phyloP scores from a whole-genome alignment of 768 basidiomycete genomes.

The Sutorius australiensis region DNA sequence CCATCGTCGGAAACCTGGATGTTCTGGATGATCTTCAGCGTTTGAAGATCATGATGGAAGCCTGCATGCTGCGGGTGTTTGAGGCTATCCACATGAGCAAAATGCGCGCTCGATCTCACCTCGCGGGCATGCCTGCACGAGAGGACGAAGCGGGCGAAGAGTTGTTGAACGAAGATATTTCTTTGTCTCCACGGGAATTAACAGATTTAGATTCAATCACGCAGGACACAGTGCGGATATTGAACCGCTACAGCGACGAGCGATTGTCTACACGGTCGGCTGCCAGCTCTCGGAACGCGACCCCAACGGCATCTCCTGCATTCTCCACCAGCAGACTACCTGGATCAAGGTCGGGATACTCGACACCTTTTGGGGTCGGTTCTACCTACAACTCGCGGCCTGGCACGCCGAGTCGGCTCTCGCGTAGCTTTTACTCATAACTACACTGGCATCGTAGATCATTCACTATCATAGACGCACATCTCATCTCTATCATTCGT shows the following conservation, averaged over 20 bases:
- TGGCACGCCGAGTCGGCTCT: slow-evolving; percentile 57
- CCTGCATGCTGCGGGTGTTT: slow-evolving; percentile 84
- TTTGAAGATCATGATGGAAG: slow-evolving; percentile 75
- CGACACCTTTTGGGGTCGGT: slow-evolving; percentile 48
- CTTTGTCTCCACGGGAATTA: slow-evolving; percentile 65
- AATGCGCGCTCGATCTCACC: slow-evolving; percentile 25
- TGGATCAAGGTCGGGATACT: slow-evolving; percentile 53
- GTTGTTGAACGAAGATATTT: slow-evolving; percentile 38
- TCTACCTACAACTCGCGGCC: slow-evolving; percentile 55
- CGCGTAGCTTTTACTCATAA: slow-evolving; percentile 36
- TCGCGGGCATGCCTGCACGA: slow-evolving; percentile 34
- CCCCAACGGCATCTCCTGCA: slow-evolving; percentile 55
- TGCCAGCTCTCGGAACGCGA: slow-evolving; percentile 61
- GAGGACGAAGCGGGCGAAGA: slow-evolving; percentile 59
- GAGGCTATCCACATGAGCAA: slow-evolving; percentile 65
- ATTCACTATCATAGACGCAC: slow-evolving; percentile 11
- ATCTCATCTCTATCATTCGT: slow-evolving; percentile 1
- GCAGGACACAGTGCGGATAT: slow-evolving; percentile 65
- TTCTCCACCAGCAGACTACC: slow-evolving; percentile 37
- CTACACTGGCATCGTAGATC: slow-evolving; percentile 6
- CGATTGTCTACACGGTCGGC: slow-evolving; percentile 53
- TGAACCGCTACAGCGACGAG: slow-evolving; percentile 71
- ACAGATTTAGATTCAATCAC: slow-evolving; percentile 74
- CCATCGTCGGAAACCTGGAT: slow-evolving; percentile 69
- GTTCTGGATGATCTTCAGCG: slow-evolving; percentile 80